Evolutionary conservation across 805 yeast genomes (phyloP).

Genomic region (Naumovozyma dairenensis): DNA sequence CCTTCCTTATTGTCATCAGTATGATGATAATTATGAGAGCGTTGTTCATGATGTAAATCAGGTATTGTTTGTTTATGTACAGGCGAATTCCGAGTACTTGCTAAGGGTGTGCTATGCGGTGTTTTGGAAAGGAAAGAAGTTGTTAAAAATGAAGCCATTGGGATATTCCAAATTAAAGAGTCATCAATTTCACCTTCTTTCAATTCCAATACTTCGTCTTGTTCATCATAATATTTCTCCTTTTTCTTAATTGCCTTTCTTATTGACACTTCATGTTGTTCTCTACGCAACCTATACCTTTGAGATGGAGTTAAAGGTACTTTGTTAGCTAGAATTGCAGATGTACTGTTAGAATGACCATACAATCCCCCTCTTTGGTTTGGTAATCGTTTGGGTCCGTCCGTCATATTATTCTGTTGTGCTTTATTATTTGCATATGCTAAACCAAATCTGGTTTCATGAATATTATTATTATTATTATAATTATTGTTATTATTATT

Average conservation of each 20-base stretch:
- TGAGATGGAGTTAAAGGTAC: conserved; percentile 34
- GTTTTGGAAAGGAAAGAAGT: conserved; percentile 17
- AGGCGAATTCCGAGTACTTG: not conserved
- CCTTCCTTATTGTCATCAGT: not conserved
- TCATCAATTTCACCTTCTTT: conserved; percentile 31
- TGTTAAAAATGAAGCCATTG: conserved; percentile 34
- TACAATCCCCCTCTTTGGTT: conserved; percentile 2
- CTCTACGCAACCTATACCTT: conserved; percentile 32
- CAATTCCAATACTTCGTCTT: conserved; percentile 12
- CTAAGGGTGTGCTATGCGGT: too few relatives aligned
- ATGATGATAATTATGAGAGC: not conserved
- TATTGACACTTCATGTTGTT: conserved; percentile 28
- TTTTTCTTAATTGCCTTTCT: conserved; percentile 27
- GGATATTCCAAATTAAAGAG: conserved; percentile 42
- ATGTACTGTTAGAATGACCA: conserved; percentile 9
- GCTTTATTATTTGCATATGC: too few relatives aligned
- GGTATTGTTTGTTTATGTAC: not conserved
- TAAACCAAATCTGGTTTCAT: not conserved
- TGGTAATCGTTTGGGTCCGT: not conserved
- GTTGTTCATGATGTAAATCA: not conserved
- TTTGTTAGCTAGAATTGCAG: conserved; percentile 7
- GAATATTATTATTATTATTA: not conserved
- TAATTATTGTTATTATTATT: not conserved
- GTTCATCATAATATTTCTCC: conserved; percentile 33
- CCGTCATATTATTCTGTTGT: not conserved